A percentile compares a stretch with the other conserved stretches of the same genome.
These are phyloP conservation scores for Talaromyces liani DNA, from an alignment of 495 filamentous ascomycete species.

Conservation along the genomic window DNA sequence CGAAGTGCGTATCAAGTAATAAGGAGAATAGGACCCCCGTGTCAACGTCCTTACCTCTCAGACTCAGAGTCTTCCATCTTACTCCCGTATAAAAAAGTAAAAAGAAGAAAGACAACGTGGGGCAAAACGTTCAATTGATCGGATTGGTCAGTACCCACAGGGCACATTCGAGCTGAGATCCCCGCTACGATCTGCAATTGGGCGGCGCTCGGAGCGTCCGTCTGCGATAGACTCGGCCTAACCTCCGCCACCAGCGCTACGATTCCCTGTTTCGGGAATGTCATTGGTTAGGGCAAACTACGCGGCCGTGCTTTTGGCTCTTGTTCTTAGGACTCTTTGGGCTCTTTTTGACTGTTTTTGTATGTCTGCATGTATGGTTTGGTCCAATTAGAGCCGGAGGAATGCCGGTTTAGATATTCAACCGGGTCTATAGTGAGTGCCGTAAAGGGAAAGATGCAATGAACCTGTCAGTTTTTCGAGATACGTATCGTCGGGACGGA, in stretches of 20 bases:
- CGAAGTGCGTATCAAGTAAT: background rate
- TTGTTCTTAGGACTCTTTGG: background rate
- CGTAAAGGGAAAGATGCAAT: background rate
- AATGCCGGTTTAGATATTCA: background rate
- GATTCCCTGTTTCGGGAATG: background rate
- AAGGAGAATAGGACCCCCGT: background rate
- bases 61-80: background rate
- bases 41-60: background rate
- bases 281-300: background rate
- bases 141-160: slow-evolving; percentile 1
- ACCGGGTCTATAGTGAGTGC: background rate
- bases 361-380: background rate
- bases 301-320: background rate
- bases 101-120: background rate
- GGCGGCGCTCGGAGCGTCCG: slow-evolving; percentile 6
- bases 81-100: background rate
- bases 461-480: background rate
- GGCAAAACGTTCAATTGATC: background rate
- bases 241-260: slow-evolving; percentile 6
- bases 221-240: slow-evolving; percentile 2
- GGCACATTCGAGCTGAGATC: slow-evolving; percentile 10
- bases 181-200: slow-evolving; percentile 7
- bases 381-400: background rate
- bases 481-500: background rate
- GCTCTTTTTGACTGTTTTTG: background rate